These are phyloP conservation scores for Anethum foeniculum DNA, from an alignment of 140 eudicot genomes.

Conservation along the genomic window DNA sequence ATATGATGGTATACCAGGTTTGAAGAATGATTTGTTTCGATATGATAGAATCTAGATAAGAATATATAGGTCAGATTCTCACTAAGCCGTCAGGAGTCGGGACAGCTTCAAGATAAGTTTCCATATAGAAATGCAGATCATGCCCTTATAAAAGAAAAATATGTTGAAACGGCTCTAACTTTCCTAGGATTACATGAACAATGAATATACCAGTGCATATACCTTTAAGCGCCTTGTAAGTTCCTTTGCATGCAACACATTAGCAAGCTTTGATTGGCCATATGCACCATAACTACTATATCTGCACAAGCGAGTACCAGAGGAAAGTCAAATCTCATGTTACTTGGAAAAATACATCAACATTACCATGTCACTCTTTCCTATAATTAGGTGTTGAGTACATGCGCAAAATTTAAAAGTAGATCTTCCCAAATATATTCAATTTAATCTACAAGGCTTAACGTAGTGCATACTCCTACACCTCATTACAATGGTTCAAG, in stretches of 20 bases:
- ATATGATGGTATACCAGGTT: not conserved
- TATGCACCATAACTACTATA: constrained; percentile 59
- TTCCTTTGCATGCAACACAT: constrained; percentile 79
- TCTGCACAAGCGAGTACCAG: constrained; percentile 34
- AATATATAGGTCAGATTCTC: not conserved
- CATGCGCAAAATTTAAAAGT: not conserved
- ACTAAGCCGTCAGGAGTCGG: not conserved
- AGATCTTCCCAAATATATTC: not conserved
- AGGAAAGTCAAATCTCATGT: not conserved
- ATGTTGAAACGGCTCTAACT: not conserved
- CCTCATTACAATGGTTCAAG: not conserved
- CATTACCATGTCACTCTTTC: not conserved
- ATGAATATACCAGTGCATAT: constrained; percentile 35
- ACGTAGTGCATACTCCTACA: not conserved
- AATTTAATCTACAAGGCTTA: not conserved
- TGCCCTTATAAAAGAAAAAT: not conserved
- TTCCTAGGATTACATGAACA: not conserved
- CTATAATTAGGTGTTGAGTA: not conserved
- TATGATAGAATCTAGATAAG: not conserved
- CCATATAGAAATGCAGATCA: not conserved
- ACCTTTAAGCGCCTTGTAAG: constrained; percentile 73
- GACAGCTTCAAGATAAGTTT: not conserved
- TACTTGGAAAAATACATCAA: not conserved
- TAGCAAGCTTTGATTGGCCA: constrained; percentile 95
- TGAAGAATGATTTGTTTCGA: not conserved